These are phyloP conservation scores for Populus pruinosa DNA, from an alignment of 345 rosid species.

Conservation along the genomic window DNA sequence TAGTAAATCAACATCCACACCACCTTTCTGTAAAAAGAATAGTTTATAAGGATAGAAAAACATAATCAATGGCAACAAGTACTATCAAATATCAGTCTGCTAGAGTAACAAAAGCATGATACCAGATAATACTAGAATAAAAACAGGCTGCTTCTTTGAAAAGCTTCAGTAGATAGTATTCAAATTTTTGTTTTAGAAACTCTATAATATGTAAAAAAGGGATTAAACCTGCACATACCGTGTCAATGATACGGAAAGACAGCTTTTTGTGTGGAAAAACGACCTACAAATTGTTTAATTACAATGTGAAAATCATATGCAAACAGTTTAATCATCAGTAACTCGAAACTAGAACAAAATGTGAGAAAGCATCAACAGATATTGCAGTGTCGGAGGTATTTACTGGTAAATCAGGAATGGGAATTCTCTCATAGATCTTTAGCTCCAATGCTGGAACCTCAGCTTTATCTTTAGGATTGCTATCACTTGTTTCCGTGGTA, in stretches of 20 bases:
- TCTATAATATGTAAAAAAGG: background rate
- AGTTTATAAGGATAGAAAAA: too few species aligned
- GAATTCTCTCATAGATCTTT: conserved; percentile 81
- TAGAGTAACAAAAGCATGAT: too few species aligned
- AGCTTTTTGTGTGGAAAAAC: conserved; percentile 93
- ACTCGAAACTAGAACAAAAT: conserved; percentile 2
- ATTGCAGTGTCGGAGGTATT: conserved; percentile 32
- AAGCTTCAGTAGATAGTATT: too few species aligned
- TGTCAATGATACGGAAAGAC: conserved; percentile 91
- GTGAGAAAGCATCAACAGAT: conserved; percentile 30
- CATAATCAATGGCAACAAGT: too few species aligned
- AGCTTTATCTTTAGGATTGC: conserved; percentile 34
- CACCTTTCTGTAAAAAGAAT: too few species aligned
- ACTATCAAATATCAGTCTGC: too few species aligned
- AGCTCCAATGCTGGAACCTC: conserved; percentile 62
- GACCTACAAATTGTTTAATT: conserved; percentile 50
- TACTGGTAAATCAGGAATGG: conserved; percentile 96
- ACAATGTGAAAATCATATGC: conserved; percentile 17
- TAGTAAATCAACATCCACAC: too few species aligned
- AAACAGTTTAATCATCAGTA: conserved; percentile 7
- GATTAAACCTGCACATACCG: conserved; percentile 49
- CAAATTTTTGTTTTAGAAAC: background rate
- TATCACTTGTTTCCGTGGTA: conserved; percentile 46
- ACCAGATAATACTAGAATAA: too few species aligned
- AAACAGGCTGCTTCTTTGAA: too few species aligned